phyloP scores from a whole-genome alignment of 345 rosid genomes.

The Melaleuca alternifolia region DNA sequence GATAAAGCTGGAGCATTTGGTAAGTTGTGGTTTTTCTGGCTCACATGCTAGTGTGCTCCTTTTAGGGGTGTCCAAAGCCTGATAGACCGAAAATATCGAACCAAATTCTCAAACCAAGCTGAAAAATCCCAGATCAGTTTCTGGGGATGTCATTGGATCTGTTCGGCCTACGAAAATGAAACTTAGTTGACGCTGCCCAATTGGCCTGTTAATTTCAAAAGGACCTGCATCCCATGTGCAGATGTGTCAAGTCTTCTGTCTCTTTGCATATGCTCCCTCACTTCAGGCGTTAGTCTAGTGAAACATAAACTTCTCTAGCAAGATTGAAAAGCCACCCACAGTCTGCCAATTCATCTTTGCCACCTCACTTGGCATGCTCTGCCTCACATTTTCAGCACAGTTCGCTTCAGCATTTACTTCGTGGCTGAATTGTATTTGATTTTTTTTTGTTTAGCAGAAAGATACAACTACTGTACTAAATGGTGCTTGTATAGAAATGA shows the following conservation, averaged over 20 bases:
- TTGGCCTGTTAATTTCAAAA: neutral
- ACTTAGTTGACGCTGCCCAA: neutral
- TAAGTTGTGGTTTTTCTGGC: neutral
- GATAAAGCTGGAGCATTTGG: neutral
- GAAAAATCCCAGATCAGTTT: neutral
- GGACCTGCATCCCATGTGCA: neutral
- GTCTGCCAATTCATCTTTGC: neutral
- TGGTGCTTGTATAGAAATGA: neutral
- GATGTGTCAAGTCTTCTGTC: neutral
- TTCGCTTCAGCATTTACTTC: neutral
- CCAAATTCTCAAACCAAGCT: neutral
- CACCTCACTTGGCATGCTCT: neutral
- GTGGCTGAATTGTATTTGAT: neutral
- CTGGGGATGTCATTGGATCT: neutral
- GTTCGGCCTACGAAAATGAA: neutral
- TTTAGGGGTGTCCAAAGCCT: neutral
- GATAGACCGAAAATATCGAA: neutral
- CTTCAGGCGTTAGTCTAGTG: neutral
- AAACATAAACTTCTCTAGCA: neutral
- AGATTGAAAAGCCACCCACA: neutral
- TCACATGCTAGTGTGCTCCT: neutral
- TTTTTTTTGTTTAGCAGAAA: neutral
- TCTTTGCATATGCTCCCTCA: neutral
- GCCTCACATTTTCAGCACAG: neutral
- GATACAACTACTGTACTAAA: neutral